Conservation (phyloP, 805 yeast species). For the Candida chilensis region DNA sequence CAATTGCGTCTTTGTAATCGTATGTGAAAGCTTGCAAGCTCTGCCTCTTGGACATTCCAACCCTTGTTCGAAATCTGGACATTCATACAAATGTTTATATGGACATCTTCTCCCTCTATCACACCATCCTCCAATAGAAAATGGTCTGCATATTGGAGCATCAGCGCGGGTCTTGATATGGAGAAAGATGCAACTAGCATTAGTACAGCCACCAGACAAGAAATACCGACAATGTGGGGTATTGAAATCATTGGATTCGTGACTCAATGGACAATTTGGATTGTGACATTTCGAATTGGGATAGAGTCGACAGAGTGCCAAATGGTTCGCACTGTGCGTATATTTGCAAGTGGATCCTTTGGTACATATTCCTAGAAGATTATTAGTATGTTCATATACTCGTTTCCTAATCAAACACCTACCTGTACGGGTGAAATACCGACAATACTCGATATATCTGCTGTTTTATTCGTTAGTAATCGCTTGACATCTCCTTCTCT, state of each 20-base stretch:
- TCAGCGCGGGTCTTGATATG: conserved; percentile 34
- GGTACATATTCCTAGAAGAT: conserved; percentile 42
- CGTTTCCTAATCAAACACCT: conserved; percentile 13
- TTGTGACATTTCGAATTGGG: conserved; percentile 38
- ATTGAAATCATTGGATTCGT: conserved; percentile 48
- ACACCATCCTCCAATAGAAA: conserved; percentile 65
- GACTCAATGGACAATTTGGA: conserved; percentile 45
- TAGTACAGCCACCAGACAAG: conserved; percentile 36
- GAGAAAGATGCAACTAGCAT: conserved; percentile 38
- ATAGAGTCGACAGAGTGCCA: conserved; percentile 45
- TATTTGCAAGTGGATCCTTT: conserved; percentile 44
- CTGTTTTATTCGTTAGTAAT: too few species aligned
- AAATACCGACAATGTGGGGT: conserved; percentile 50
- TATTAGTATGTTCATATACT: too few species aligned
- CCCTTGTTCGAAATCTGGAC: conserved; percentile 65
- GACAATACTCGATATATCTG: conserved; percentile 20
- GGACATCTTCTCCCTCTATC: conserved; percentile 49
- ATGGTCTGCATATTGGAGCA: conserved; percentile 51
- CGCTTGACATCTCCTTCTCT: too few species aligned
- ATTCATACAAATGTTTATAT: conserved; percentile 46
- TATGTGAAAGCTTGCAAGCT: conserved; percentile 46
- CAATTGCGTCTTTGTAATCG: conserved; percentile 8
- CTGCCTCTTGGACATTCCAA: conserved; percentile 47
- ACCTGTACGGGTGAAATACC: conserved; percentile 29
- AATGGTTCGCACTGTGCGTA: conserved; percentile 38